Evolutionary conservation across 176 grass and related monocot genomes (phyloP).

Genomic region (Thinopyrum elongatum): DNA sequence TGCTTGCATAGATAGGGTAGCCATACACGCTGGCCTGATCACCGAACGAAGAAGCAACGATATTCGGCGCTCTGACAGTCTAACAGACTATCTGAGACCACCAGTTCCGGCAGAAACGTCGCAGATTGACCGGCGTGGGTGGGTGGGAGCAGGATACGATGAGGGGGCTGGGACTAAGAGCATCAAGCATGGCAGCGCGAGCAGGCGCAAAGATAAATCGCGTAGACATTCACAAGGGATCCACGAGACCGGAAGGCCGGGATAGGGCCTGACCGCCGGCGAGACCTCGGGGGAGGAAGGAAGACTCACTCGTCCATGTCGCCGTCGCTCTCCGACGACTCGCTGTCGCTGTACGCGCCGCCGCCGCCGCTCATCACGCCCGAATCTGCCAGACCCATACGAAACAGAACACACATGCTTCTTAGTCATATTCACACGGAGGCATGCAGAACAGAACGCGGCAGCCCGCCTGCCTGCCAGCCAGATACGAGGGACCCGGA

Average conservation of each 20-base stretch:
- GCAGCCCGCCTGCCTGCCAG: not conserved
- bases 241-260: not conserved
- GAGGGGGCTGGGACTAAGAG: not conserved
- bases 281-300: not conserved
- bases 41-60: conserved; percentile 14
- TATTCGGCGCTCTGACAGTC: not conserved
- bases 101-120: conserved; percentile 15
- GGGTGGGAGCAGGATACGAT: not conserved
- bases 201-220: conserved; percentile 5
- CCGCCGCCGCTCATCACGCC: conserved; percentile 11
- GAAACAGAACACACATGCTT: conserved; percentile 23
- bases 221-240: not conserved
- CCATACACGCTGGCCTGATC: conserved; percentile 11
- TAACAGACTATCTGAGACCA: not conserved
- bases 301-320: conserved; percentile 43
- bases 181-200: conserved; percentile 8
- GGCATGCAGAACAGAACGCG: conserved; percentile 14
- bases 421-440: conserved; percentile 32
- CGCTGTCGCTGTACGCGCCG: conserved; percentile 37
- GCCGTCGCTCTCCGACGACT: conserved; percentile 30
- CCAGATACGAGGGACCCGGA: conserved; percentile 7
- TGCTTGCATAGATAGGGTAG: conserved; percentile 20
- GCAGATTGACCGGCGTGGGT: not conserved
- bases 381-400: conserved; percentile 41
- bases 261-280: not conserved